These are phyloP conservation scores for Tuber umbilicatum DNA, from an alignment of 495 filamentous ascomycete genomes.

Conservation along the genomic window DNA sequence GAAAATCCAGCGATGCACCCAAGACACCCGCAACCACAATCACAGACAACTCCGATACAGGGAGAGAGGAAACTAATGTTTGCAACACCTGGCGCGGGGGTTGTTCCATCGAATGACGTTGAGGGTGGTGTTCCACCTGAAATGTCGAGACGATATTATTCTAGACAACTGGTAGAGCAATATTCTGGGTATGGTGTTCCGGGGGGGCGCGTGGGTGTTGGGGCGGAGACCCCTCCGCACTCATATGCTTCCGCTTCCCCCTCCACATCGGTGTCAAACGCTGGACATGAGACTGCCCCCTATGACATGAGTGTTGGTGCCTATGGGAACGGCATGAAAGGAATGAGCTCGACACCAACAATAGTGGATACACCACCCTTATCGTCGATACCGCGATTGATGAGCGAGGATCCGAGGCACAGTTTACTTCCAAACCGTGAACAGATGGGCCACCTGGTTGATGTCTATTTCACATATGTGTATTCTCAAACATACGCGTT, in stretches of 20 bases:
- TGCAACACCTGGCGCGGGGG: conserved; percentile 16
- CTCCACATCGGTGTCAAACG: conserved; percentile 28
- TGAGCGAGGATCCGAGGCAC: conserved; percentile 38
- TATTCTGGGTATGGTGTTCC: conserved; percentile 17
- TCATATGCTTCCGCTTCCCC: conserved; percentile 31
- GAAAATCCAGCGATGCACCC: conserved; percentile 17
- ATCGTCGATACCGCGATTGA: conserved; percentile 18
- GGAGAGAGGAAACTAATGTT: conserved; percentile 23
- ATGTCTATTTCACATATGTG: conserved; percentile 38
- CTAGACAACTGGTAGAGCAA: conserved; percentile 20
- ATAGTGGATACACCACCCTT: conserved; percentile 27
- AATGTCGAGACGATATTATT: conserved; percentile 17
- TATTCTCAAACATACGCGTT: conserved; percentile 43
- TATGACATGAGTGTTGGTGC: conserved; percentile 12
- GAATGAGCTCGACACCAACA: conserved; percentile 28
- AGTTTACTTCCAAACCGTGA: conserved; percentile 17
- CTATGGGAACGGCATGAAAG: conserved; percentile 19
- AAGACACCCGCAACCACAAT: conserved; percentile 20
- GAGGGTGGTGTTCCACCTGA: conserved; percentile 12
- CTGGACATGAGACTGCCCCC: conserved; percentile 14
- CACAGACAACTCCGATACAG: conserved; percentile 21
- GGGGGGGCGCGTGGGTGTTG: conserved; percentile 15
- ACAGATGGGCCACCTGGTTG: conserved; percentile 21
- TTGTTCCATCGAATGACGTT: conserved; percentile 11
- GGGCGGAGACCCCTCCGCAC: conserved; percentile 25